phyloP scores from a whole-genome alignment of 805 yeast genomes.

The Sugiyamaella valdiviana region DNA sequence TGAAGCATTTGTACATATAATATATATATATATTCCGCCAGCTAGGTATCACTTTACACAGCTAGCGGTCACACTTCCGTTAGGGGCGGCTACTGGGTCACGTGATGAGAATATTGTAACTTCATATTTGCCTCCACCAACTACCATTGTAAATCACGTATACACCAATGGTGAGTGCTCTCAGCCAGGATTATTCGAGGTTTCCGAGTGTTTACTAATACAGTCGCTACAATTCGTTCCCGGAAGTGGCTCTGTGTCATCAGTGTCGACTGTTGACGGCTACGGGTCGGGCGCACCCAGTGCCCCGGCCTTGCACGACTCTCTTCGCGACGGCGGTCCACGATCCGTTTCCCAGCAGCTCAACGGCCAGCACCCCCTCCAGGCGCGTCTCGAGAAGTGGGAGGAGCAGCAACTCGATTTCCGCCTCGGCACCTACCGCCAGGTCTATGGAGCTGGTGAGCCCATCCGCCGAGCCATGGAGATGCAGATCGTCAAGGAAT shows the following conservation, averaged over 20 bases:
- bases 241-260: slow-evolving; percentile 4
- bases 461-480: slow-evolving; percentile 93
- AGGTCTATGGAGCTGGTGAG: slow-evolving; percentile 86
- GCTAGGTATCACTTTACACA: too few species aligned
- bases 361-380: slow-evolving; percentile 65
- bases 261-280: slow-evolving; percentile 11
- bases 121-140: neutral
- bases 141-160: neutral
- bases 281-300: slow-evolving; percentile 40
- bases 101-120: neutral
- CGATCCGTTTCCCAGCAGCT: slow-evolving; percentile 41
- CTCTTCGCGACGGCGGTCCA: slow-evolving; percentile 50
- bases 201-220: neutral
- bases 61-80: too few species aligned
- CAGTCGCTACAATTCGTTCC: slow-evolving; percentile 13
- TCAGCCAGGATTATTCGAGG: neutral
- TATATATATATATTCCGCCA: too few species aligned
- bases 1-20: neutral
- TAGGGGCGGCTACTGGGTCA: neutral
- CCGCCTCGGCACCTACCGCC: slow-evolving; percentile 69
- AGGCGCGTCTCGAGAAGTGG: slow-evolving; percentile 71
- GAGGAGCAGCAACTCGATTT: slow-evolving; percentile 64
- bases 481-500: slow-evolving; percentile 58
- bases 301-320: slow-evolving; percentile 54
- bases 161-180: neutral